A percentile compares a stretch with the other conserved stretches of the same genome.
Evolutionary conservation across 768 basidiomycete genomes (phyloP).

Genomic region (Lentinula raphanica): DNA sequence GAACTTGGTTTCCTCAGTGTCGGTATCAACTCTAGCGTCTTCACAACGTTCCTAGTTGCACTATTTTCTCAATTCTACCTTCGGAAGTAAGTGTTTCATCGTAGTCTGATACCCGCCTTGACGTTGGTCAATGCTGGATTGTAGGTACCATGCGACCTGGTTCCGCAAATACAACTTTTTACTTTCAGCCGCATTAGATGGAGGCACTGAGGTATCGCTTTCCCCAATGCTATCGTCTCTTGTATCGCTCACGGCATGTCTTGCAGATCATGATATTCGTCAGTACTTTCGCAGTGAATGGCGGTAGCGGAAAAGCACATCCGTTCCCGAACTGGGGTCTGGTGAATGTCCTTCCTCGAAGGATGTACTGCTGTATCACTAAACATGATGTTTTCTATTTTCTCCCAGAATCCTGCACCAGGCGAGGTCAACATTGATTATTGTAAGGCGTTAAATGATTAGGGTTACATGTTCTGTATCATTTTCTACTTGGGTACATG

Average conservation of each 20-base stretch:
- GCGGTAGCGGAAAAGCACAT: slow-evolving; percentile 9
- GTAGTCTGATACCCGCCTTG: too few relatives aligned
- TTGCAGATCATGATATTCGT: slow-evolving; percentile 12
- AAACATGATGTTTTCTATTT: too few relatives aligned
- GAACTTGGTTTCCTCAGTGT: slow-evolving; percentile 24
- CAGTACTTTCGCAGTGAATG: slow-evolving; percentile 12
- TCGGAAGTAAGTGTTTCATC: slow-evolving; percentile 23
- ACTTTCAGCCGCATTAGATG: slow-evolving; percentile 9
- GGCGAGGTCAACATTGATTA: slow-evolving; percentile 5
- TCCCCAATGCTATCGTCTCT: neutral
- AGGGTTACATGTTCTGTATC: neutral
- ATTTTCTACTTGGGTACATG: neutral
- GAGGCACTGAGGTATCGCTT: slow-evolving; percentile 5
- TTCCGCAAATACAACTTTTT: slow-evolving; percentile 32
- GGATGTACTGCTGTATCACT: neutral
- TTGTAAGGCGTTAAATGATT: slow-evolving; percentile 4
- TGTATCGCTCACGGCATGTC: neutral
- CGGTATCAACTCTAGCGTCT: slow-evolving; percentile 35
- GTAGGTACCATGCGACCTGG: slow-evolving; percentile 24
- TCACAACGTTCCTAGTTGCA: slow-evolving; percentile 17
- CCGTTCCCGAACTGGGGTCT: slow-evolving; percentile 12
- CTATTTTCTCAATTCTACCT: slow-evolving; percentile 34
- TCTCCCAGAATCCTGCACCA: slow-evolving; percentile 2
- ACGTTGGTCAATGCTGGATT: neutral
- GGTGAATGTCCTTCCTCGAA: neutral